Percentiles rank a stretch among this genome's conserved stretches.
These are phyloP conservation scores for Ambrosiella xylebori DNA, from an alignment of 2,329 filamentous ascomycete species.

Conservation along the genomic window DNA sequence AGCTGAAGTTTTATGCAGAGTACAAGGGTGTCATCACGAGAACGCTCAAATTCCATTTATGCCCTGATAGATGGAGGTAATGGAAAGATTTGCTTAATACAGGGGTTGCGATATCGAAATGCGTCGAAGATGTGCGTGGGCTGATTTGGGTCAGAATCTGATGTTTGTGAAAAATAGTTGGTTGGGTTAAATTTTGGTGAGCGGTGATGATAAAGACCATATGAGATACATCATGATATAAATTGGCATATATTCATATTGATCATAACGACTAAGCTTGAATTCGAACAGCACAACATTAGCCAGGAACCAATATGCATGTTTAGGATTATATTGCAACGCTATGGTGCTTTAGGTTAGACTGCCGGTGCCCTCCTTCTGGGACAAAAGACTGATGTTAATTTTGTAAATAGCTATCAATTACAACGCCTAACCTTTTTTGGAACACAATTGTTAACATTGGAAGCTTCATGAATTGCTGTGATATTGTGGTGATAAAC, in stretches of 20 bases:
- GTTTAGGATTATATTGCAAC: background rate
- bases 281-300: background rate
- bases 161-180: too few species aligned
- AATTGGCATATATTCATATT: background rate
- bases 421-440: background rate
- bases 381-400: background rate
- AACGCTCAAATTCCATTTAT: background rate
- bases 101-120: background rate
- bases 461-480: too few species aligned
- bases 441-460: background rate
- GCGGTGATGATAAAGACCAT: too few species aligned
- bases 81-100: background rate
- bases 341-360: background rate
- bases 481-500: too few species aligned
- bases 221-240: background rate
- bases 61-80: background rate
- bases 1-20: conserved; percentile 1
- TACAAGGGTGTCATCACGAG: background rate
- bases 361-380: background rate
- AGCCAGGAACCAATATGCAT: background rate
- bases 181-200: too few species aligned
- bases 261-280: background rate
- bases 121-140: background rate
- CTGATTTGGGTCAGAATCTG: too few species aligned
- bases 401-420: background rate